Conservation (phyloP, 352 stramenopile genomes). For the Peronospora belbahrii region DNA sequence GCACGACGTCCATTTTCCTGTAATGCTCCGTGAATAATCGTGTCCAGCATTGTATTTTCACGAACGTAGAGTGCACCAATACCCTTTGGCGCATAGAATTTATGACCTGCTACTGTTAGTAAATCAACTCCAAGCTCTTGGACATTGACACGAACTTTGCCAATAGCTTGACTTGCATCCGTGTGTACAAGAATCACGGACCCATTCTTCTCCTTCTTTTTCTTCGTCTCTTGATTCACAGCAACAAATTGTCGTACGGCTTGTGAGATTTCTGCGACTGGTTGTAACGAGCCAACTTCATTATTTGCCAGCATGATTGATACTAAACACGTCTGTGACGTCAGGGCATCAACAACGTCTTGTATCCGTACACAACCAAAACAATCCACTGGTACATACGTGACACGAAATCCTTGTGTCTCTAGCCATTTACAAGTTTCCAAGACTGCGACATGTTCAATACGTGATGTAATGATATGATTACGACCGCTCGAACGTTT, state of each 20-base stretch:
- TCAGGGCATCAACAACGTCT: slow-evolving; percentile 82
- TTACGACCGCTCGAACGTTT: slow-evolving; percentile 22
- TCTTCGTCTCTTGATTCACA: too few relatives aligned
- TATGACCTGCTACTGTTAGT: slow-evolving; percentile 95
- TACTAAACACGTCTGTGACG: slow-evolving; percentile 86
- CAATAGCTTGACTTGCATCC: slow-evolving; percentile 94
- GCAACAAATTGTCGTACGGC: slow-evolving; percentile 31
- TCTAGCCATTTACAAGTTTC: slow-evolving; percentile 65
- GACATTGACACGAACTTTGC: slow-evolving; percentile 89
- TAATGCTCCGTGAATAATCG: slow-evolving; percentile 87
- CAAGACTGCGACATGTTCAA: slow-evolving; percentile 93
- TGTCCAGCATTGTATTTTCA: slow-evolving; percentile 28
- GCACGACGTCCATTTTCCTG: slow-evolving; percentile 90
- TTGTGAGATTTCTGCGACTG: slow-evolving; percentile 83
- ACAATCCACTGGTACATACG: slow-evolving; percentile 55
- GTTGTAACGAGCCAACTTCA: slow-evolving; percentile 94
- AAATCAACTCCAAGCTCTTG: slow-evolving; percentile 87
- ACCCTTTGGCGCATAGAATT: slow-evolving; percentile 95
- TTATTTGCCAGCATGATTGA: slow-evolving; percentile 99
- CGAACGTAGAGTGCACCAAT: slow-evolving; percentile 78
- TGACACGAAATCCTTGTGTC: slow-evolving; percentile 55
- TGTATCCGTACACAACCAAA: slow-evolving; percentile 43
- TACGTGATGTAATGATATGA: slow-evolving; percentile 89
- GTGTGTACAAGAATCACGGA: slow-evolving; percentile 90
- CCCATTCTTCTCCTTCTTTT: slow-evolving; percentile 20